Percentiles rank a stretch among this genome's conserved stretches.
Conservation (phyloP, 73 alveolate species). For the Effrenium voratum region DNA sequence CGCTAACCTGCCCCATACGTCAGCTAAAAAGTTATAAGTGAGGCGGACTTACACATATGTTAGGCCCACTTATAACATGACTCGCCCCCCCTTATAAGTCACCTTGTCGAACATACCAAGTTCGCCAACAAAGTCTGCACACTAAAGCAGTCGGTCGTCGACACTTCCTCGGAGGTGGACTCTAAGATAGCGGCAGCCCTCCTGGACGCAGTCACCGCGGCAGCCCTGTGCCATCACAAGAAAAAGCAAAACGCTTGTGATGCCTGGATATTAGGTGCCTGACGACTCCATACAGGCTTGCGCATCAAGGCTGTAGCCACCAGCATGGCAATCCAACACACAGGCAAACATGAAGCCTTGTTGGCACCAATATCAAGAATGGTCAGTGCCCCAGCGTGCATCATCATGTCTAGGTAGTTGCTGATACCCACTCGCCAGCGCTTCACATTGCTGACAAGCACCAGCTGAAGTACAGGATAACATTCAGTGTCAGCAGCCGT, state of each 20-base stretch:
- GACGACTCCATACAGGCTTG: not conserved
- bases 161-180: too few relatives aligned
- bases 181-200: too few relatives aligned
- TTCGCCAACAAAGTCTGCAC: too few relatives aligned
- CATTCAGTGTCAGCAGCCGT: not conserved
- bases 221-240: too few relatives aligned
- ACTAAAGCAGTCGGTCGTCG: too few relatives aligned
- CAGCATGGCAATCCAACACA: not conserved
- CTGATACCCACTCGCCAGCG: slow-evolving; percentile 11
- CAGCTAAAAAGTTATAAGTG: too few relatives aligned
- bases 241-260: slow-evolving; percentile 6
- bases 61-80: too few relatives aligned
- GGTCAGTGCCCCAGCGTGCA: slow-evolving; percentile 18
- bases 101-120: too few relatives aligned
- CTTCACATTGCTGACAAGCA: slow-evolving; percentile 9
- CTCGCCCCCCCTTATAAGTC: too few relatives aligned
- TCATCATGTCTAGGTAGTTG: slow-evolving; percentile 7
- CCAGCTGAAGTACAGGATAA: slow-evolving; percentile 2
- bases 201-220: too few relatives aligned
- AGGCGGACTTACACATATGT: too few relatives aligned
- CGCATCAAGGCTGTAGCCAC: not conserved
- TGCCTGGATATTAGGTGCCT: not conserved
- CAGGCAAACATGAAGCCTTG: not conserved
- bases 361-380: slow-evolving; percentile 16
- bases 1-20: too few relatives aligned